Evolutionary conservation across 345 rosid species (phyloP).

Genomic region (Acer saccharum): DNA sequence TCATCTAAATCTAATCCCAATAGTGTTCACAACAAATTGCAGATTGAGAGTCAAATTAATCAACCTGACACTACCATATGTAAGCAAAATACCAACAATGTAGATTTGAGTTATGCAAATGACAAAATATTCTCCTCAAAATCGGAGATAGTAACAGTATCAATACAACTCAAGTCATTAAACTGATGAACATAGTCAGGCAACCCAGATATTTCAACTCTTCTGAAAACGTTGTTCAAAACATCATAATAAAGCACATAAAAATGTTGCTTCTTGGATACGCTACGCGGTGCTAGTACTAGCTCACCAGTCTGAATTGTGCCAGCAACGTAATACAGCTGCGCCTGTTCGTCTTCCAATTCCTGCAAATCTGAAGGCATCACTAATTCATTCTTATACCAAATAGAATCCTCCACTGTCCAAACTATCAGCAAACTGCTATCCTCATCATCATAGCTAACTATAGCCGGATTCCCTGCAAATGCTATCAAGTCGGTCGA

Average conservation of each 20-base stretch:
- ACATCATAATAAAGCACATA: conserved; percentile 10
- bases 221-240: background rate
- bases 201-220: conserved; percentile 14
- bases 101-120: background rate
- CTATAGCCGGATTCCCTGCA: conserved; percentile 15
- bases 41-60: too few relatives aligned
- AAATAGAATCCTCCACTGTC: background rate
- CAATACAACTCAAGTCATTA: conserved; percentile 10
- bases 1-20: too few relatives aligned
- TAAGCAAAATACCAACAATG: too few relatives aligned
- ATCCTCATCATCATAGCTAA: background rate
- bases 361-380: conserved; percentile 8
- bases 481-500: conserved; percentile 10
- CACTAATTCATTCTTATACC: background rate
- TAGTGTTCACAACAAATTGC: too few relatives aligned
- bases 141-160: conserved; percentile 7
- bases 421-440: background rate
- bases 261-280: background rate
- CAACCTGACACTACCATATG: too few relatives aligned
- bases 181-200: conserved; percentile 4
- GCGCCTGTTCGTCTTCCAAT: background rate
- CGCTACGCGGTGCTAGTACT: conserved; percentile 13
- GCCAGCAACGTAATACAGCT: conserved; percentile 15
- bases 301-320: conserved; percentile 10
- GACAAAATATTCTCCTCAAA: conserved; percentile 15